These are phyloP conservation scores for Morella rubra DNA, from an alignment of 306 rosid genomes.

Conservation along the genomic window DNA sequence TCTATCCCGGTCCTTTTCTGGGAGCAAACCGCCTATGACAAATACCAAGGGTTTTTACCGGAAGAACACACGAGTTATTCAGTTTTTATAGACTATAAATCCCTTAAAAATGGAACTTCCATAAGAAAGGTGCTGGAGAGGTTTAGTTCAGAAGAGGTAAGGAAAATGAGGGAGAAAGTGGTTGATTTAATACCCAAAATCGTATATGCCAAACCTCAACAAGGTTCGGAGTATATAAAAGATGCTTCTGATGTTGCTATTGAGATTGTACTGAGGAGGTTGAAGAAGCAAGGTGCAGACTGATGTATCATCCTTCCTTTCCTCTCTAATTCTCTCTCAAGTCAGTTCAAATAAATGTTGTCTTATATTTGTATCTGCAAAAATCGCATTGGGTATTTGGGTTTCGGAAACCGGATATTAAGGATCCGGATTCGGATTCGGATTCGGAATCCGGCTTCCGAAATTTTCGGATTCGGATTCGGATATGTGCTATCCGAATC, in stretches of 20 bases:
- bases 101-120: slow-evolving; percentile 46
- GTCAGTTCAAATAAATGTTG: no score
- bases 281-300: slow-evolving; percentile 48
- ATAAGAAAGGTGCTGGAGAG: slow-evolving; percentile 33
- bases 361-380: no score
- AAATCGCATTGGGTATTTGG: no score
- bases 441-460: no score
- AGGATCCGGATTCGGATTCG: no score
- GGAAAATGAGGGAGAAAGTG: slow-evolving; percentile 48
- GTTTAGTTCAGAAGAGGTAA: slow-evolving; percentile 28
- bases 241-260: slow-evolving; percentile 56
- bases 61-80: slow-evolving; percentile 49
- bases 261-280: slow-evolving; percentile 43
- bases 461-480: no score
- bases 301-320: no score
- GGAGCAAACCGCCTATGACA: slow-evolving; percentile 47
- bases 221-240: slow-evolving; percentile 40
- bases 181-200: slow-evolving; percentile 46
- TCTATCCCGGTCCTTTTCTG: slow-evolving; percentile 59
- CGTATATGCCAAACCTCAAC: slow-evolving; percentile 34
- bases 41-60: slow-evolving; percentile 61
- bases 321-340: no score
- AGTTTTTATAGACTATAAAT: slow-evolving; percentile 46
- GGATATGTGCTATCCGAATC: no score
- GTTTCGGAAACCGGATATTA: no score